A percentile compares a stretch with the other conserved stretches of the same genome.
Evolutionary conservation across 2,329 filamentous ascomycete genomes (phyloP).

Genomic region (Pseudogymnoascus sp.): DNA sequence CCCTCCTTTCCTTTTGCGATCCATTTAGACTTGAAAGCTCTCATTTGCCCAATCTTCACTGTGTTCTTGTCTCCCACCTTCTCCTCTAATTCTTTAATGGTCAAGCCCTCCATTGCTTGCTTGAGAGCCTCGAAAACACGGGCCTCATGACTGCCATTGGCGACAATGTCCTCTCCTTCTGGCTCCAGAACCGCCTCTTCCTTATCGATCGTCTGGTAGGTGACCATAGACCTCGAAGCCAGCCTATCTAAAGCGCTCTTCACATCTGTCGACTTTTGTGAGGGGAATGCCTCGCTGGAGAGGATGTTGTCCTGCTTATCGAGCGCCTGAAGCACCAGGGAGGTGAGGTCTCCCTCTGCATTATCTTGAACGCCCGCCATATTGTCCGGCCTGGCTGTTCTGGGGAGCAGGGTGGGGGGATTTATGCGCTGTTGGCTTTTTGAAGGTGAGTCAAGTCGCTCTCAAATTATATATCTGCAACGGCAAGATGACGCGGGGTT

Average conservation of each 20-base stretch:
- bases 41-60: constrained; percentile 82
- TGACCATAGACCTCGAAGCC: constrained; percentile 75
- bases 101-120: constrained; percentile 69
- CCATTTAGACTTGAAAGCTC: constrained; percentile 81
- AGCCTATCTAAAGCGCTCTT: constrained; percentile 88
- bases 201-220: constrained; percentile 73
- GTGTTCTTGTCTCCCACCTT: constrained; percentile 66
- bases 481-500: constrained; percentile 10
- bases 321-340: constrained; percentile 59
- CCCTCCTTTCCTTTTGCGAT: constrained; percentile 55
- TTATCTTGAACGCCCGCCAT: constrained; percentile 40
- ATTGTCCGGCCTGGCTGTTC: constrained; percentile 15
- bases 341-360: constrained; percentile 48
- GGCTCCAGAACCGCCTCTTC: constrained; percentile 71
- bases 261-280: constrained; percentile 57
- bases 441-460: constrained; percentile 11
- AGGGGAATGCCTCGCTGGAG: constrained; percentile 63
- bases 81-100: constrained; percentile 65
- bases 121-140: constrained; percentile 71
- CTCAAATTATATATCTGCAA: constrained; percentile 9
- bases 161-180: constrained; percentile 65
- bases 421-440: neutral
- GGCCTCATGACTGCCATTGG: constrained; percentile 73
- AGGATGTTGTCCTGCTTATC: constrained; percentile 56
- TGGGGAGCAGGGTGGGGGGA: neutral